Conservation (phyloP, 176 grass and related monocot genomes). For the Oryza meridionalis region DNA sequence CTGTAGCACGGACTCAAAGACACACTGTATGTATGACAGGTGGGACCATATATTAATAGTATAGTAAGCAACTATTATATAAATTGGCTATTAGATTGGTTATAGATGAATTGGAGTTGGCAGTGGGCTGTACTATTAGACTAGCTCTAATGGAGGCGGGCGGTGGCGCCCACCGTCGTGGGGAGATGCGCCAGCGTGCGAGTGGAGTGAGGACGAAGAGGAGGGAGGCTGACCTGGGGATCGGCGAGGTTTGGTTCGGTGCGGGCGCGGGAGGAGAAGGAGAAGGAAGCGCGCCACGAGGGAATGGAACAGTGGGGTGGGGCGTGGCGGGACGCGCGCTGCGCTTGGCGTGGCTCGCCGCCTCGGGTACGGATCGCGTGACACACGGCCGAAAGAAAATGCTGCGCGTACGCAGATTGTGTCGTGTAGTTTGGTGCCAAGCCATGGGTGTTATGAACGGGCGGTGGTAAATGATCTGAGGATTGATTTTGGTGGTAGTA, state of each 20-base stretch:
- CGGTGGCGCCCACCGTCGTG: constrained; percentile 25
- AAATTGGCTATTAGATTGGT: too few relatives aligned
- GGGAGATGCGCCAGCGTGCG: constrained; percentile 9
- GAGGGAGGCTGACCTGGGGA: constrained; percentile 3
- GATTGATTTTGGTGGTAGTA: neutral
- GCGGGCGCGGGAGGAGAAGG: constrained; percentile 29
- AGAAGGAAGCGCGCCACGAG: constrained; percentile 13
- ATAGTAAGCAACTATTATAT: too few relatives aligned
- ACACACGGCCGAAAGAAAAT: neutral
- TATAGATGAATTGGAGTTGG: too few relatives aligned
- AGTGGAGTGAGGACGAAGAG: constrained; percentile 5
- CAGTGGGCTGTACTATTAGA: too few relatives aligned
- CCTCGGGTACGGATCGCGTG: neutral
- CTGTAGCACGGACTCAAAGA: too few relatives aligned
- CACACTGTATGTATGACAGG: too few relatives aligned
- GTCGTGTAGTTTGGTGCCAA: neutral
- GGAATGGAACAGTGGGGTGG: constrained; percentile 40
- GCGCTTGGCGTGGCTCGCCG: neutral
- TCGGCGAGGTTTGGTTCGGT: constrained; percentile 40
- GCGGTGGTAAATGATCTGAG: neutral
- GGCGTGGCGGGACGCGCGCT: neutral
- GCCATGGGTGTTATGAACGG: neutral
- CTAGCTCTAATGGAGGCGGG: constrained; percentile 42
- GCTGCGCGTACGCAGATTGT: neutral
- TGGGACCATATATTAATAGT: too few relatives aligned